Conservation (phyloP, 176 grass and related monocot species). For the Urochloa ruziziensis region DNA sequence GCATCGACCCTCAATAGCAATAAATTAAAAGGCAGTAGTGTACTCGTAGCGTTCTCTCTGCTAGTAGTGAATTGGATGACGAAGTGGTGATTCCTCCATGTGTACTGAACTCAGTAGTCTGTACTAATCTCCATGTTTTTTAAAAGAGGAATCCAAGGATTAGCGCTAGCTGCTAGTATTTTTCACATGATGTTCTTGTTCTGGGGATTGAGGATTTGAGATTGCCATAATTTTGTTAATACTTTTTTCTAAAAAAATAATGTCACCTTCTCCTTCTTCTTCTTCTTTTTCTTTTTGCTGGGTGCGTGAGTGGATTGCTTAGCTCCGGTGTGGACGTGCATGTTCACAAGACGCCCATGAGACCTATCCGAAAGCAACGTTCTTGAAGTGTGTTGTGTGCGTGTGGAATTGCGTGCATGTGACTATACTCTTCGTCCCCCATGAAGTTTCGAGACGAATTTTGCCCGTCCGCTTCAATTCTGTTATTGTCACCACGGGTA, state of each 20-base stretch:
- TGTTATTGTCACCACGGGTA: not conserved
- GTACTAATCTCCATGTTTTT: not conserved
- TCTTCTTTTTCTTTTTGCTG: not conserved
- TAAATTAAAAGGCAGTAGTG: not conserved
- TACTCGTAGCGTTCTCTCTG: not conserved
- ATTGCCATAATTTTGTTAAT: not conserved
- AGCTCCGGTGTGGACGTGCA: slow-evolving; percentile 3
- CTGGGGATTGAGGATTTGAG: not conserved
- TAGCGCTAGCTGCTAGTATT: not conserved
- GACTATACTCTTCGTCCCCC: not conserved
- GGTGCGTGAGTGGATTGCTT: not conserved
- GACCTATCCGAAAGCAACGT: slow-evolving; percentile 25
- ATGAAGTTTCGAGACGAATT: slow-evolving; percentile 33
- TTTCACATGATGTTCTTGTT: not conserved
- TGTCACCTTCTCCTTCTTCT: not conserved
- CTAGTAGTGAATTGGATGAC: not conserved
- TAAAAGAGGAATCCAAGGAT: not conserved
- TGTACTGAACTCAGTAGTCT: not conserved
- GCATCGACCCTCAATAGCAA: not conserved
- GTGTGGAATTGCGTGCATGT: not conserved
- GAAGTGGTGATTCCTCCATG: not conserved
- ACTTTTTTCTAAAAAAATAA: not conserved
- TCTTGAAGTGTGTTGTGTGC: slow-evolving; percentile 12
- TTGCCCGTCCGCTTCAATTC: not conserved
- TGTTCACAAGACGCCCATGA: slow-evolving; percentile 36